A percentile compares a stretch with the other conserved stretches of the same genome.
phyloP scores from a whole-genome alignment of 169 alveolate genomes.

The Theileria sp. region DNA sequence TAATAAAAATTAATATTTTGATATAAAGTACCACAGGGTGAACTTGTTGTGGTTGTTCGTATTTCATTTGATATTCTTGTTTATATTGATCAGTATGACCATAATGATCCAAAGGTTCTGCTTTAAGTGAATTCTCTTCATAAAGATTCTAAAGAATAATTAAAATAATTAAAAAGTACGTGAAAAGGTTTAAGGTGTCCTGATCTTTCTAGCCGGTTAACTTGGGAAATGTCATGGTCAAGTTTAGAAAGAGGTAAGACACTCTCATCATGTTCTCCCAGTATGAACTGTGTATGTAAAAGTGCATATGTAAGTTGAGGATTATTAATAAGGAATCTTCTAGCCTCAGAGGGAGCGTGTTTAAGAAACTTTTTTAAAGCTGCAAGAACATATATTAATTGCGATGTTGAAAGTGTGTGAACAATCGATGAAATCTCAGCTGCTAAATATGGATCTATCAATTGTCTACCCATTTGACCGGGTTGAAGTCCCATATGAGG shows the following conservation, averaged over 20 bases:
- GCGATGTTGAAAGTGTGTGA: slow-evolving; percentile 64
- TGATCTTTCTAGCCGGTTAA: slow-evolving; percentile 42
- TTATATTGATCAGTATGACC: background rate
- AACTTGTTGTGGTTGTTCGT: background rate
- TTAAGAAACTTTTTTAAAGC: slow-evolving; percentile 42
- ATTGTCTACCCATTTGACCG: background rate
- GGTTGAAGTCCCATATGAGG: background rate
- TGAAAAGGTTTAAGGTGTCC: slow-evolving; percentile 14
- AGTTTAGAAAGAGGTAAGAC: slow-evolving; percentile 33
- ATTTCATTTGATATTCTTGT: background rate
- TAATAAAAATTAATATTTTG: no score
- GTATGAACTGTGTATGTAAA: slow-evolving; percentile 53
- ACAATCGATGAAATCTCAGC: slow-evolving; percentile 67
- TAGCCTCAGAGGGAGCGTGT: slow-evolving; percentile 51
- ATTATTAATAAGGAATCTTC: slow-evolving; percentile 47
- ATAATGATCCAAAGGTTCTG: background rate
- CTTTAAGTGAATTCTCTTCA: background rate
- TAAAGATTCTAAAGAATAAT: background rate
- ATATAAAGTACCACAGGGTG: background rate
- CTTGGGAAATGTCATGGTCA: slow-evolving; percentile 40
- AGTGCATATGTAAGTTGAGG: slow-evolving; percentile 67
- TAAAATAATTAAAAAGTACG: slow-evolving; percentile 6
- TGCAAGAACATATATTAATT: slow-evolving; percentile 47
- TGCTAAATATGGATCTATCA: slow-evolving; percentile 59
- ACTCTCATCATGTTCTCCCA: slow-evolving; percentile 49